These are phyloP conservation scores for Plasmodium malariae DNA, from an alignment of 169 alveolate species.

Conservation along the genomic window DNA sequence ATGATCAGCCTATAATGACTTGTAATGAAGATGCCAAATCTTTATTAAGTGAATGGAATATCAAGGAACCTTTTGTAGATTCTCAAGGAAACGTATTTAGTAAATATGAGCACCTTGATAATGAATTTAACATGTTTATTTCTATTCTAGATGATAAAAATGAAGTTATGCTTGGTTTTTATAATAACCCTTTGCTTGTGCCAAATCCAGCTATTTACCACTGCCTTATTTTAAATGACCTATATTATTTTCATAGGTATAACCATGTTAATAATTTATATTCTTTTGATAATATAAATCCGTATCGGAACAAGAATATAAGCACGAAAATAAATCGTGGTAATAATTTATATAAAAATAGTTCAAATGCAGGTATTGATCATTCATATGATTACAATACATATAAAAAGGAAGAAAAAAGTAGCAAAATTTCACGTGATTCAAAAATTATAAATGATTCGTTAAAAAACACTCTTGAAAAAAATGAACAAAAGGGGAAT, in stretches of 20 bases:
- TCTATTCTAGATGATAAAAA: slow-evolving; percentile 74
- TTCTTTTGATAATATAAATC: slow-evolving; percentile 22
- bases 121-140: slow-evolving; percentile 70
- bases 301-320: background rate
- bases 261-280: slow-evolving; percentile 36
- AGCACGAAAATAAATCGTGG: background rate
- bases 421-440: background rate
- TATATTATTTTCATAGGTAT: slow-evolving; percentile 46
- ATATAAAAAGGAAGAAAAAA: background rate
- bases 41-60: slow-evolving; percentile 82
- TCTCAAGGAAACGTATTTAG: slow-evolving; percentile 81
- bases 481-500: background rate
- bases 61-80: slow-evolving; percentile 81
- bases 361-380: background rate
- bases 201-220: slow-evolving; percentile 87
- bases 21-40: slow-evolving; percentile 84
- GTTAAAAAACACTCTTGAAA: background rate
- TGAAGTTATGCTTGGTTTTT: slow-evolving; percentile 79
- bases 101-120: slow-evolving; percentile 46
- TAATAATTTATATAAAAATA: background rate
- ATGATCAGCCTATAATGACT: slow-evolving; percentile 85
- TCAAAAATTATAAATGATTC: background rate
- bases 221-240: slow-evolving; percentile 60
- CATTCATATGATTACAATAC: background rate
- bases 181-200: slow-evolving; percentile 82